These are phyloP conservation scores for Irpex sp. DNA, from an alignment of 1,284 basidiomycete genomes.

Conservation along the genomic window DNA sequence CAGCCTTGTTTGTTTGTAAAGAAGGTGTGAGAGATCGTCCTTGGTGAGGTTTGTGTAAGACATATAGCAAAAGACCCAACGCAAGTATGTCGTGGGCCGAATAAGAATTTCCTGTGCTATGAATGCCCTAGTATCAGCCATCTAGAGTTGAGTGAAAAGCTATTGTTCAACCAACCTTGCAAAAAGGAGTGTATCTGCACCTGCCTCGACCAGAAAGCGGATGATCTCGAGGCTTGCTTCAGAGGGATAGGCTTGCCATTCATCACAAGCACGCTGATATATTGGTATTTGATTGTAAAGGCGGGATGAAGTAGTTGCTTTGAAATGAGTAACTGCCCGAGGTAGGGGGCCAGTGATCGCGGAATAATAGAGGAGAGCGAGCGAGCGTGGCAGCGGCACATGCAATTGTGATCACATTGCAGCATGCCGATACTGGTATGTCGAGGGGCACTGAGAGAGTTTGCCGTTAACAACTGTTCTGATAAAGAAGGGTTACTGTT, in stretches of 20 bases:
- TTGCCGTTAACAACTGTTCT: too few relatives aligned
- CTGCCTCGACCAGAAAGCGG: background rate
- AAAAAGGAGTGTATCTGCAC: background rate
- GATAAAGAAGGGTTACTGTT: too few relatives aligned
- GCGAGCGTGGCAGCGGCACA: background rate
- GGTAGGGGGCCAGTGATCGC: background rate
- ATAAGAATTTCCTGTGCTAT: background rate
- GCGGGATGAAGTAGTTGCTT: background rate
- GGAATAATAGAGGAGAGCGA: background rate
- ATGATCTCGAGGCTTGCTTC: background rate
- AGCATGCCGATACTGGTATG: background rate
- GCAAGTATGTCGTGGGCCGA: background rate
- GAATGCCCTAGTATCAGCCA: background rate
- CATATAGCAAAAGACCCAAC: background rate
- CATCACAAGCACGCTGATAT: background rate
- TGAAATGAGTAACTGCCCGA: background rate
- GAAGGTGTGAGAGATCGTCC: background rate
- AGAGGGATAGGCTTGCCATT: background rate
- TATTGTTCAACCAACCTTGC: background rate
- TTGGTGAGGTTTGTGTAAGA: background rate
- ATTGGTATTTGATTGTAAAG: background rate
- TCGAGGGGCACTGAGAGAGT: too few relatives aligned
- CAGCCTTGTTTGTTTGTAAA: background rate
- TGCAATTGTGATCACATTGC: background rate
- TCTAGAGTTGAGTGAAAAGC: background rate